Evolutionary conservation across 352 stramenopile genomes (phyloP).

Genomic region (Phytopythium mirpurense): DNA sequence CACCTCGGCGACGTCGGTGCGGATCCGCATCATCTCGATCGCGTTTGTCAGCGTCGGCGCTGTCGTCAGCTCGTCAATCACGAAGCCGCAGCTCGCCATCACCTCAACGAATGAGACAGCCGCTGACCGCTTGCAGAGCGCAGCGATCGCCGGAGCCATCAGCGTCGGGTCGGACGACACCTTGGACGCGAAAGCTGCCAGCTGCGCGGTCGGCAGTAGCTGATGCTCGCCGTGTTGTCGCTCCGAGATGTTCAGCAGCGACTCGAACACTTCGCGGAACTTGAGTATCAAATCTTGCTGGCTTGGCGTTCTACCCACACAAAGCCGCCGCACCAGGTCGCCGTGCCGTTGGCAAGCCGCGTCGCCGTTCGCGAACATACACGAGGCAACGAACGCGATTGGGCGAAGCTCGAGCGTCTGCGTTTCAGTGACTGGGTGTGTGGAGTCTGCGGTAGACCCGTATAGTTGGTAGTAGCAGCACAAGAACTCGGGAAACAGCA

Average conservation of each 20-base stretch:
- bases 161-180: slow-evolving; percentile 31
- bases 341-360: slow-evolving; percentile 36
- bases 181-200: slow-evolving; percentile 39
- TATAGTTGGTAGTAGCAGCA: slow-evolving; percentile 73
- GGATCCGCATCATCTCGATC: slow-evolving; percentile 48
- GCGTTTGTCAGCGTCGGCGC: slow-evolving; percentile 48
- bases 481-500: slow-evolving; percentile 54
- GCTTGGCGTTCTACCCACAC: slow-evolving; percentile 41
- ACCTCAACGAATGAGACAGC: slow-evolving; percentile 55
- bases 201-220: slow-evolving; percentile 32
- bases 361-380: slow-evolving; percentile 64
- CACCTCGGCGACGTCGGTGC: slow-evolving; percentile 40
- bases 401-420: slow-evolving; percentile 39
- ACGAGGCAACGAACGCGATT: slow-evolving; percentile 55
- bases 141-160: slow-evolving; percentile 32
- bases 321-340: slow-evolving; percentile 52
- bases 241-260: slow-evolving; percentile 21
- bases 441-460: slow-evolving; percentile 21
- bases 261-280: slow-evolving; percentile 63
- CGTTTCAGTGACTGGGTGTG: neutral
- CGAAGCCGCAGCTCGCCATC: slow-evolving; percentile 49
- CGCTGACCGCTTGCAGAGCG: slow-evolving; percentile 38
- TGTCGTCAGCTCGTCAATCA: slow-evolving; percentile 61
- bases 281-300: slow-evolving; percentile 55
- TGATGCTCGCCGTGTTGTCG: slow-evolving; percentile 1